Conservation (phyloP, 306 rosid species). For the Cyclanthera cordifolia region DNA sequence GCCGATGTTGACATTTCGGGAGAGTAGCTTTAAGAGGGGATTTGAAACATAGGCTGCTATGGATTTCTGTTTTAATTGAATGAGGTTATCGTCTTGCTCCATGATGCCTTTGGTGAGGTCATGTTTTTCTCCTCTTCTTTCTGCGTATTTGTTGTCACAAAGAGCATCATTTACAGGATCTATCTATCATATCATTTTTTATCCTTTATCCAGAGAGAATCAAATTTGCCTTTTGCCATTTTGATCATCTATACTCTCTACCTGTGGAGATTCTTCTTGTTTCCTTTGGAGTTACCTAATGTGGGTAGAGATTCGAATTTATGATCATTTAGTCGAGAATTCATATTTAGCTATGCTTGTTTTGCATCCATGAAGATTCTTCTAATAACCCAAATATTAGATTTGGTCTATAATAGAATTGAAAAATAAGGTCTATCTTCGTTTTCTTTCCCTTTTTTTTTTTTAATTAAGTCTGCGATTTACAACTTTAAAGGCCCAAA, state of each 20-base stretch:
- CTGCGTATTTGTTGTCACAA: not conserved
- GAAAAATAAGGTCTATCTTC: not conserved
- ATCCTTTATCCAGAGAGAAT: conserved; percentile 1
- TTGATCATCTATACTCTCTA: not conserved
- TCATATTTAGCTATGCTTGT: not conserved
- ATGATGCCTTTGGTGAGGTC: not conserved
- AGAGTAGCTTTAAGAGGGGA: too few species aligned
- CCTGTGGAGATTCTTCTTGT: not conserved
- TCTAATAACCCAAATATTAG: not conserved
- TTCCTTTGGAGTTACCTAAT: not conserved
- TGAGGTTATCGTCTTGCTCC: conserved; percentile 17
- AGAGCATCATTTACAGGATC: conserved; percentile 4
- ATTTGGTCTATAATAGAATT: not conserved
- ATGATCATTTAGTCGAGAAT: not conserved
- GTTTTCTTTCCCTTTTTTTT: not conserved
- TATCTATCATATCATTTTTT: not conserved
- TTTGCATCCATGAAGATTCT: not conserved
- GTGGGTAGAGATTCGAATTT: not conserved
- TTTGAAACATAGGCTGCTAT: too few species aligned
- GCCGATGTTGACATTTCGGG: conserved; percentile 25
- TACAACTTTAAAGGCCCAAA: not conserved
- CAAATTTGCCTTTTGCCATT: not conserved
- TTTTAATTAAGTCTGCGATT: not conserved
- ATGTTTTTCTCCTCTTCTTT: not conserved
- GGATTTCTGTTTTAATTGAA: not conserved